A percentile compares a stretch with the other conserved stretches of the same genome.
These are phyloP conservation scores for Secale cereale DNA, from an alignment of 176 grass and related monocot species.

Conservation along the genomic window DNA sequence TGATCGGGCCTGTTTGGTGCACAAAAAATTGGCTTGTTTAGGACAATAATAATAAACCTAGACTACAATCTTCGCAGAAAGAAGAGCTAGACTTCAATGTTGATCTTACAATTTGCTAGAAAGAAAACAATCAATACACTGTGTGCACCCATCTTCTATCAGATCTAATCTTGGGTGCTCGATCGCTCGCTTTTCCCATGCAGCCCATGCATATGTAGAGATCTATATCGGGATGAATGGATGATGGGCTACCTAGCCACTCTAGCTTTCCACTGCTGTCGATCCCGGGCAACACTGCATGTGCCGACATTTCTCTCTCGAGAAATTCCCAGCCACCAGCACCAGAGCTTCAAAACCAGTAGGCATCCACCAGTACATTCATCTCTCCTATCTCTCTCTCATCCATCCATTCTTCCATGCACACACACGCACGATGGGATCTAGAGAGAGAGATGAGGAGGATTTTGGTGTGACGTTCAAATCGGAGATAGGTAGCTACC, in stretches of 20 bases:
- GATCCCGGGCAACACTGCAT: conserved; percentile 16
- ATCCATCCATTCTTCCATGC: not conserved
- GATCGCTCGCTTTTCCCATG: conserved; percentile 9
- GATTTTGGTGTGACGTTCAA: conserved; percentile 24
- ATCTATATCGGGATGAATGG: conserved; percentile 27
- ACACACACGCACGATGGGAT: not conserved
- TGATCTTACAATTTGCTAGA: not conserved
- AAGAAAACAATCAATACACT: not conserved
- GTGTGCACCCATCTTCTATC: not conserved
- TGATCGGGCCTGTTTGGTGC: too few relatives aligned
- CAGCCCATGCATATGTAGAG: not conserved
- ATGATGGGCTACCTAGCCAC: conserved; percentile 1
- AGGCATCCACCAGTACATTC: not conserved
- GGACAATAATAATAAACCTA: too few relatives aligned
- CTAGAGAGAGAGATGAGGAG: not conserved
- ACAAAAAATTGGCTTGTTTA: too few relatives aligned
- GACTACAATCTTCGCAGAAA: too few relatives aligned
- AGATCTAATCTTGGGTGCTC: conserved; percentile 14
- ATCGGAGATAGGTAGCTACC: not conserved
- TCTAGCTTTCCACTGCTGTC: conserved; percentile 14
- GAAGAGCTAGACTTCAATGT: not conserved
- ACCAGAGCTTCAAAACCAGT: not conserved
- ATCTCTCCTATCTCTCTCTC: not conserved
- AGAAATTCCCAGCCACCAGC: conserved; percentile 16
- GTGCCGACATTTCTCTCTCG: not conserved